Evolutionary conservation across 2,329 filamentous ascomycete genomes (phyloP), one percentile per base, ranked within the genome.

Genomic region (Diplodia sapinea): DNA sequence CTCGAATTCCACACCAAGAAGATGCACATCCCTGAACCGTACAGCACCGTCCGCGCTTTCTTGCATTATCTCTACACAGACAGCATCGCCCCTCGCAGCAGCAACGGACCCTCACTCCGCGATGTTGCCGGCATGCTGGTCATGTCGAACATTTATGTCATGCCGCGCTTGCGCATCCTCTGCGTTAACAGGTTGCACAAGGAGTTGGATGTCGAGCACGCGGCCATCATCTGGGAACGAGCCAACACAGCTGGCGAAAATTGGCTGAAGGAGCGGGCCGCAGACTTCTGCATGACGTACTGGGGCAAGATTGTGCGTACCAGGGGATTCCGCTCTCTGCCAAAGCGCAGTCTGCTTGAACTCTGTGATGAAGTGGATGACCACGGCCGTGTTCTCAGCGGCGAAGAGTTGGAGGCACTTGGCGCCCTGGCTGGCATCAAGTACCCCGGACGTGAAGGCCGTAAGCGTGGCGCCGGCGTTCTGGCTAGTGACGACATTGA

Each of bases 141-240:
- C 71, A 96, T 99, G 92, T 93, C 93, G 52, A 97, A 98, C 78
- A 92, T 98, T 56, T 99, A 99, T 81, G 94, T 97, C 76, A 96
- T 99, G 82, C 94, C 94, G 1, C 93, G 95, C 72, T 87, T 99
- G 29, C 91, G 94, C 23, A 86, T 97, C 8, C 85, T 98, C 1
- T 97, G 94, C 77, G 91, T 98, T 66, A 94, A 97, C 76, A 88
- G 95, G 9, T 85, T 99, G 3, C 90, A 91, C 67, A 91, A 92
- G 70, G 95, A 99, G 76, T 86, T 99, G 3, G 94, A 98, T 76
- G 91, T 98, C 49, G 92, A 96, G 69, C 93, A 97, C 75, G 94
- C 94, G 2, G 97, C 95, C 71, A 90, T 96, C 72, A 94, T 97
- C 67, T 99, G 96, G 93, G 94, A 98, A 78, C 93, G 93, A 71